Percentiles rank a stretch among this genome's conserved stretches.
Evolutionary conservation across 2,329 filamentous ascomycete genomes (phyloP).

Genomic region (Periconia macrospinosa): DNA sequence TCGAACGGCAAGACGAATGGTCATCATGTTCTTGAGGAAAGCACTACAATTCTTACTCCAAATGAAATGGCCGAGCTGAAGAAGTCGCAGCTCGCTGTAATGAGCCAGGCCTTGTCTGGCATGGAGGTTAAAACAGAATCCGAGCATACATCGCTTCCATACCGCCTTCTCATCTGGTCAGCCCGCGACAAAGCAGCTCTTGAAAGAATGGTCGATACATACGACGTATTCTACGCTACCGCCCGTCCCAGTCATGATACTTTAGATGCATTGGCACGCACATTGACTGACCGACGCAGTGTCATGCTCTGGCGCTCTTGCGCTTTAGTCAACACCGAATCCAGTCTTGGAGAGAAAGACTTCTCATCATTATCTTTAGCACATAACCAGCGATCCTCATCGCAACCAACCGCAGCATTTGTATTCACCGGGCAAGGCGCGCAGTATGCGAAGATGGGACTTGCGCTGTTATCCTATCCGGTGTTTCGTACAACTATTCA

Average conservation of each 20-base stretch:
- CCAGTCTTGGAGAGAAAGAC: no score
- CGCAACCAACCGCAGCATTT: background rate
- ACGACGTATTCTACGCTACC: background rate
- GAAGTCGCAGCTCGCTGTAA: no score
- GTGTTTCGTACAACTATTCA: background rate
- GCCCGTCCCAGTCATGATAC: no score
- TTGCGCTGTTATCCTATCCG: background rate
- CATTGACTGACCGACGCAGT: background rate
- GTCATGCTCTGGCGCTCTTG: background rate
- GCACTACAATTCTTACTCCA: no score
- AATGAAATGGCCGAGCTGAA: no score
- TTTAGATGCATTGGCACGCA: slow-evolving; percentile 12
- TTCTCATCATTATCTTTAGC: no score
- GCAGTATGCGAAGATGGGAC: slow-evolving; percentile 29
- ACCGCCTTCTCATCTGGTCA: background rate
- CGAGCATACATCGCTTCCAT: no score
- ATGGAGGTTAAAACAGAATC: no score
- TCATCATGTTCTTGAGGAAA: no score
- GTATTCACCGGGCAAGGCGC: slow-evolving; percentile 39
- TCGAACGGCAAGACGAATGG: no score
- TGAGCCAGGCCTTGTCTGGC: no score
- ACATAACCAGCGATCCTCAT: no score
- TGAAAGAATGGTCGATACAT: background rate
- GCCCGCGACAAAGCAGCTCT: background rate
- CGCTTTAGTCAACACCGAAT: background rate